Conservation (phyloP, 2,329 filamentous ascomycete species). For the Diplodia corticola region DNA sequence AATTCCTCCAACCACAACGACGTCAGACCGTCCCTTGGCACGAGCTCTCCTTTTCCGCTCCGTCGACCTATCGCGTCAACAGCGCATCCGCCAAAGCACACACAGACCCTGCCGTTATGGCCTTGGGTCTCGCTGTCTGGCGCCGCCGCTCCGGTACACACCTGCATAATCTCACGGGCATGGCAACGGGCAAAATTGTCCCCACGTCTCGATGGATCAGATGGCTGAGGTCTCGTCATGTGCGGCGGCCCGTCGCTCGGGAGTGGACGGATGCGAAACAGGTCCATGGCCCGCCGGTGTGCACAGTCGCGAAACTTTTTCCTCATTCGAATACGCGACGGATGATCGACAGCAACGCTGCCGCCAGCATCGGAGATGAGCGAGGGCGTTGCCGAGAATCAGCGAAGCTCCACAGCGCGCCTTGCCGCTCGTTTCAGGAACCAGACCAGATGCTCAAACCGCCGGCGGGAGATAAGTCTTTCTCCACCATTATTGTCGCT, state of each 20-base stretch:
- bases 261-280: too few species aligned
- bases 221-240: background rate
- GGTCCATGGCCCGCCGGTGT: too few species aligned
- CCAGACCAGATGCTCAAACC: background rate
- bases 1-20: background rate
- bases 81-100: too few species aligned
- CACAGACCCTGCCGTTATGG: background rate
- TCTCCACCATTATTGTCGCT: background rate
- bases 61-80: background rate
- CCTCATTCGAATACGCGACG: background rate
- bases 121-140: background rate
- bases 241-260: background rate
- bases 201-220: background rate
- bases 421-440: background rate
- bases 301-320: slow-evolving; percentile 6
- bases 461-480: background rate
- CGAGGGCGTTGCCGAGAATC: background rate
- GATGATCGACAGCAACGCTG: background rate
- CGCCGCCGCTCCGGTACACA: background rate
- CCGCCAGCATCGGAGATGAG: background rate
- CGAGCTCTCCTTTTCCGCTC: background rate
- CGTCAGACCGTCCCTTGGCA: background rate
- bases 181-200: background rate
- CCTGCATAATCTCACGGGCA: too few species aligned
- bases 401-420: background rate